A percentile compares a stretch with the other conserved stretches of the same genome.
phyloP scores from a whole-genome alignment of 129 eudicot genomes.

The Helianthus tuberosus region DNA sequence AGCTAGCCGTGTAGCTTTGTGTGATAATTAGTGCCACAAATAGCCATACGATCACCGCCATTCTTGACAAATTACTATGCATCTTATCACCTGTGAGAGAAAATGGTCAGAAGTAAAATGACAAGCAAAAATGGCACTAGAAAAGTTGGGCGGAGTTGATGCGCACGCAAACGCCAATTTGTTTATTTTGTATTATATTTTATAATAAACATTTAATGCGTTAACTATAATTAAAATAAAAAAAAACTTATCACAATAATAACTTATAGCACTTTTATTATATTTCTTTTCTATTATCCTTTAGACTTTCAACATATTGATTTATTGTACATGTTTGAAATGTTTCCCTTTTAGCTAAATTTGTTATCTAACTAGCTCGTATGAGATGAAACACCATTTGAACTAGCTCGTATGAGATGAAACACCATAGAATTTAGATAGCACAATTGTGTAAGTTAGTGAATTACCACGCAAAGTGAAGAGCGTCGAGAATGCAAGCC shows the following conservation, averaged over 20 bases:
- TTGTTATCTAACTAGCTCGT: neutral
- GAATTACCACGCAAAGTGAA: slow-evolving; percentile 50
- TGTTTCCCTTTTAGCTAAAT: neutral
- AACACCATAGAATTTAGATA: neutral
- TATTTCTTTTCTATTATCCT: neutral
- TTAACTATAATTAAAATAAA: no score
- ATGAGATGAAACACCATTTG: neutral
- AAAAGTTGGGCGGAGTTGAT: neutral
- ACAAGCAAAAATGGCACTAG: neutral
- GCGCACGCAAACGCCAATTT: neutral
- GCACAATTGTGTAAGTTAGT: neutral
- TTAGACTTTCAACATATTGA: neutral
- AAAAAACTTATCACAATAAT: no score
- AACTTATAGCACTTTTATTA: neutral
- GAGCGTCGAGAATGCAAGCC: slow-evolving; percentile 49
- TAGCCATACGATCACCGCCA: slow-evolving; percentile 55
- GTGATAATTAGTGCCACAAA: slow-evolving; percentile 58
- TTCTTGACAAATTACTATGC: slow-evolving; percentile 52
- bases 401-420: neutral
- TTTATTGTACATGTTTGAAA: neutral
- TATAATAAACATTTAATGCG: no score
- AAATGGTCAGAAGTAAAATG: neutral
- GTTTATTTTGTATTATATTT: neutral
- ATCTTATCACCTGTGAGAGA: slow-evolving; percentile 39
- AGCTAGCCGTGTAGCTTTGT: slow-evolving; percentile 68